A percentile compares a stretch with the other conserved stretches of the same genome.
Evolutionary conservation across 441 rosid genomes (phyloP).

Genomic region (Pelargonium myrrhifolium): DNA sequence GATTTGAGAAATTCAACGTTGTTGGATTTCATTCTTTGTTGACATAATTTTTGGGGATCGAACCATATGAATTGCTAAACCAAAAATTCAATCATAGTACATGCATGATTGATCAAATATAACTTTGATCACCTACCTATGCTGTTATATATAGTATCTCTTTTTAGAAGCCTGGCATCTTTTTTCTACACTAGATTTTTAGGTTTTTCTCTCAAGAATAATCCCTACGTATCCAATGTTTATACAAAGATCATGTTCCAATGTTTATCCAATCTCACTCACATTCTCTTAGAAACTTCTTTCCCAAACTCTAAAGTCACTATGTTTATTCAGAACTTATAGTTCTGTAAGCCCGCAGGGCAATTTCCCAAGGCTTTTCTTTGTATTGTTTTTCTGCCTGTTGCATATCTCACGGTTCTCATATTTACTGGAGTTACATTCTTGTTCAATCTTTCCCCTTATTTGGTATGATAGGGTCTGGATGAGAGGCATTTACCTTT

Average conservation of each 20-base stretch:
- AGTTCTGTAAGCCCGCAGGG: background rate
- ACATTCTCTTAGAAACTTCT: constrained; percentile 2
- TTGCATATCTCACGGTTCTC: background rate
- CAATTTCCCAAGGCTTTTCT: background rate
- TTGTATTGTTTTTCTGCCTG: background rate
- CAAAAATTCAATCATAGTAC: background rate
- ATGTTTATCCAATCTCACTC: too few relatives aligned
- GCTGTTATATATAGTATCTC: background rate
- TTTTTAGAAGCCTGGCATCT: background rate
- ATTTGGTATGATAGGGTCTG: constrained; percentile 48
- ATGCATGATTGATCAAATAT: background rate
- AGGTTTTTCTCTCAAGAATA: background rate
- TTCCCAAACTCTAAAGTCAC: background rate
- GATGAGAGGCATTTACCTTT: constrained; percentile 67
- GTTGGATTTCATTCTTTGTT: background rate
- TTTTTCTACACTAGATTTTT: background rate
- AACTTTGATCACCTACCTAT: too few relatives aligned
- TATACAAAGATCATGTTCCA: background rate
- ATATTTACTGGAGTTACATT: background rate
- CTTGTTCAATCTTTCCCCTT: background rate
- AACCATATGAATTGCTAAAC: background rate
- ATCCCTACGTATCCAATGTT: background rate
- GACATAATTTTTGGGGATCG: background rate
- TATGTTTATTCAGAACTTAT: background rate
- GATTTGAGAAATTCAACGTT: background rate